These are phyloP conservation scores for Trichoderma oligosporum DNA, from an alignment of 2,329 filamentous ascomycete genomes.

Conservation along the genomic window DNA sequence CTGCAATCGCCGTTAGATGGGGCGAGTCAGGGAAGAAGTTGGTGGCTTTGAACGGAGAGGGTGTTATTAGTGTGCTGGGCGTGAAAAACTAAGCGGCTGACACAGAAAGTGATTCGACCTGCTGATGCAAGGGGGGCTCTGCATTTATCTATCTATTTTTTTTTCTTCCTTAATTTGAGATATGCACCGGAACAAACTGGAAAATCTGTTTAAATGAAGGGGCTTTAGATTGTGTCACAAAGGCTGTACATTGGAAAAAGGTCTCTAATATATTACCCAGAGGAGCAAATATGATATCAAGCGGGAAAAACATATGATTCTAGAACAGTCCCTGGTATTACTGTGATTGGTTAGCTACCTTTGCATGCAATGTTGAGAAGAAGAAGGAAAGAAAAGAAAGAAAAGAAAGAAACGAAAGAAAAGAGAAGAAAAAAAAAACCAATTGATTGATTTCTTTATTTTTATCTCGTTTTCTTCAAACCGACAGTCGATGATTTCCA, in stretches of 20 bases:
- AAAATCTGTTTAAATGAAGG: conserved; percentile 11
- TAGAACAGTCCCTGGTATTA: too few species aligned
- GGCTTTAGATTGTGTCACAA: conserved; percentile 10
- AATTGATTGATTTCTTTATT: too few species aligned
- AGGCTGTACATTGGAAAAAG: conserved; percentile 6
- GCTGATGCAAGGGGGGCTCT: not conserved
- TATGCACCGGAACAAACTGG: not conserved
- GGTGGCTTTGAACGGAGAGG: conserved; percentile 69
- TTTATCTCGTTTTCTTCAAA: too few species aligned
- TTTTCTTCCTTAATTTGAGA: conserved; percentile 1
- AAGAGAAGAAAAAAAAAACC: not conserved
- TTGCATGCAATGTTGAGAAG: too few species aligned
- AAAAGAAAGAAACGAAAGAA: not conserved
- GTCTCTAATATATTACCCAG: not conserved
- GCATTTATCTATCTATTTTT: not conserved
- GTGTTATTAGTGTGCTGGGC: conserved; percentile 68
- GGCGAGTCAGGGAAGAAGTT: conserved; percentile 70
- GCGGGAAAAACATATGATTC: not conserved
- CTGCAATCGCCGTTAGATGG: conserved; percentile 73
- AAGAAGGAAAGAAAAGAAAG: too few species aligned
- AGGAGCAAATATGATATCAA: not conserved
- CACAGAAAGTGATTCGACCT: not conserved
- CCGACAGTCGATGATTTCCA: too few species aligned
- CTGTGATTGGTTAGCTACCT: too few species aligned
- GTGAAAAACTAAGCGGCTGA: conserved; percentile 7